Evolutionary conservation across 352 stramenopile species (phyloP).

Genomic region (Globisporangium middletonii): DNA sequence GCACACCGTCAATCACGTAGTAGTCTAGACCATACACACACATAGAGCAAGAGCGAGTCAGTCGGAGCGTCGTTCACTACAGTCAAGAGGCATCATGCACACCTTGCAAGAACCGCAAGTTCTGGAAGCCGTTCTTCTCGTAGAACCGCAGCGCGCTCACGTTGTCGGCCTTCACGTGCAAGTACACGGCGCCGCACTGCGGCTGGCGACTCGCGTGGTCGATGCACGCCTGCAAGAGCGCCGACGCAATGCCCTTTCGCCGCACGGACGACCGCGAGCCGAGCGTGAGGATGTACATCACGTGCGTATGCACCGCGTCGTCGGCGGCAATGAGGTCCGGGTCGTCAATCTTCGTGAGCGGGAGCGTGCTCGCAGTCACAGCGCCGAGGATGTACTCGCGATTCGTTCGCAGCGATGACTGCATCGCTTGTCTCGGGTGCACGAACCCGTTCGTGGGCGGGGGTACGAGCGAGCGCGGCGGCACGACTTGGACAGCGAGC

Average conservation of each 20-base stretch:
- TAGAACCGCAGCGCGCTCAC: conserved; percentile 93
- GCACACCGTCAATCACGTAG: conserved; percentile 79
- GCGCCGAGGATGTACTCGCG: conserved; percentile 76
- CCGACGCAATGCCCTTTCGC: conserved; percentile 86
- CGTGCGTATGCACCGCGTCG: conserved; percentile 59
- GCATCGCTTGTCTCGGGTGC: conserved; percentile 1
- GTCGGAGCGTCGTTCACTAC: not conserved
- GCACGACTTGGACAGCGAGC: conserved; percentile 52
- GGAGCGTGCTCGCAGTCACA: conserved; percentile 87
- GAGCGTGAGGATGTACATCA: conserved; percentile 98
- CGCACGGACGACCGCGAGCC: conserved; percentile 83
- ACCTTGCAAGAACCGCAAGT: conserved; percentile 91
- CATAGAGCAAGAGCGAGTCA: conserved; percentile 1
- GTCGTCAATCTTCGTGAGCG: conserved; percentile 64
- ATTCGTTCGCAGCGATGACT: not conserved
- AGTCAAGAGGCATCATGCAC: not conserved
- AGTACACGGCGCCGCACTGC: conserved; percentile 90
- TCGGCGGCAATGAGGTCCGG: conserved; percentile 44
- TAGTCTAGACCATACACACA: conserved; percentile 45
- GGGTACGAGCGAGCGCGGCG: conserved; percentile 10
- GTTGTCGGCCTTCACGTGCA: conserved; percentile 97
- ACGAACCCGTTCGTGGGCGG: conserved; percentile 2
- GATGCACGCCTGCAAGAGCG: conserved; percentile 88
- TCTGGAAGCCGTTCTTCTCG: conserved; percentile 93
- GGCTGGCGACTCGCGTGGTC: conserved; percentile 69